Conservation (phyloP, 768 basidiomycete genomes). For the Pleurotus cornucopiae region DNA sequence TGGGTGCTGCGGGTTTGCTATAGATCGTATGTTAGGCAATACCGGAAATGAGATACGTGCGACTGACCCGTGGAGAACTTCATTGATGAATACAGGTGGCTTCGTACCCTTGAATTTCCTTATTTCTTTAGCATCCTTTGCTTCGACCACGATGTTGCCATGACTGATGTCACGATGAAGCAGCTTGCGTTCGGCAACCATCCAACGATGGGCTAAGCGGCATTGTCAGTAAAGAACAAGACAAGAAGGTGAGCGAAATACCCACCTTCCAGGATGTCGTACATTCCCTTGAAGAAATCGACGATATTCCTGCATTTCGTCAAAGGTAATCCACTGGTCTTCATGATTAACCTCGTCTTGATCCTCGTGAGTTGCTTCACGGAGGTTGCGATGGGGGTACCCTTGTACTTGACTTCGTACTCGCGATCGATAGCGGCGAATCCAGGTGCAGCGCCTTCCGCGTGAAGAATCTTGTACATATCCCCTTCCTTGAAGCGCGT, state of each 20-base stretch:
- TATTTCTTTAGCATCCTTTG: not conserved
- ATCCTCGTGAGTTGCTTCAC: not conserved
- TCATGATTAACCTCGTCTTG: constrained; percentile 3
- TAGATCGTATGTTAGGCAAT: not conserved
- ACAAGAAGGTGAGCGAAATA: not conserved
- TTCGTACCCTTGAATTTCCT: not conserved
- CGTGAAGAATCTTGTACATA: not conserved
- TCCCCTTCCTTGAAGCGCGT: not conserved
- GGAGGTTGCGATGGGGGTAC: not conserved
- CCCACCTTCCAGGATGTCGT: constrained; percentile 4
- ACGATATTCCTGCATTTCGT: not conserved
- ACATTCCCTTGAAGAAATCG: constrained; percentile 5
- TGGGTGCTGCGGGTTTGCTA: not conserved
- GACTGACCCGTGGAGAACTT: too few relatives aligned
- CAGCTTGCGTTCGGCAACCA: not conserved
- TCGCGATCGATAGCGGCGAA: not conserved
- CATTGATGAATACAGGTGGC: not conserved
- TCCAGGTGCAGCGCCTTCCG: not conserved
- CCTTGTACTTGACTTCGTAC: not conserved
- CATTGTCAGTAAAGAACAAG: not conserved
- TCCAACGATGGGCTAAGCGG: not conserved
- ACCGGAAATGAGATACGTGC: not conserved
- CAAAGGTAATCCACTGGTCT: not conserved
- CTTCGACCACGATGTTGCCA: not conserved
- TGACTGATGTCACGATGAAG: constrained; percentile 6